These are phyloP conservation scores for Rhododendron ovatum DNA, from an alignment of 148 eudicot genomes.

Conservation along the genomic window DNA sequence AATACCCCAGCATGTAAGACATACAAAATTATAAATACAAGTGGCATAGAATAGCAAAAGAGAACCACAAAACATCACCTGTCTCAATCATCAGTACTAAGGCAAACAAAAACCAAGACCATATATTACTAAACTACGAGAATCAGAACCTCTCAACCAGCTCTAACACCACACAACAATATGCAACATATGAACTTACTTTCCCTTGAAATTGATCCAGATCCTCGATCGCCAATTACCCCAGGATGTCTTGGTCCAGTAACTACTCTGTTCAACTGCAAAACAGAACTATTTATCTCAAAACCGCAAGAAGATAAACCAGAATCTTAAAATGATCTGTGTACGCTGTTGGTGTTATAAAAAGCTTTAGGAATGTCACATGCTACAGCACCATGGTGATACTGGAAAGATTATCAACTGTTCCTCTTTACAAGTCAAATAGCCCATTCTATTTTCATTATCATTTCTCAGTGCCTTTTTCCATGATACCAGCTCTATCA, in stretches of 20 bases:
- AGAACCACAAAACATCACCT: background rate
- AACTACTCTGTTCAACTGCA: constrained; percentile 84
- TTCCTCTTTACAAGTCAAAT: background rate
- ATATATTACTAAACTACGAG: background rate
- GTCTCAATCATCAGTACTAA: background rate
- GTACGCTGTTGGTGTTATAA: background rate
- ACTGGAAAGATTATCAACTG: background rate
- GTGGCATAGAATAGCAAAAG: background rate
- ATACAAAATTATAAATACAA: background rate
- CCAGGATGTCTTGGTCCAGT: constrained; percentile 94
- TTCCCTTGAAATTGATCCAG: constrained; percentile 96
- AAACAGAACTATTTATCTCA: constrained; percentile 15
- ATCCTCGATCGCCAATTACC: constrained; percentile 95
- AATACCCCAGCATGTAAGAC: background rate
- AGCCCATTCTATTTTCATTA: background rate
- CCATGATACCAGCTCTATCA: background rate
- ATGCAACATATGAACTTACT: constrained; percentile 49
- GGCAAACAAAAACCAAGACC: too few relatives aligned
- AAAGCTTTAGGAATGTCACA: background rate
- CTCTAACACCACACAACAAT: constrained; percentile 1
- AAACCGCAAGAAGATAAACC: background rate
- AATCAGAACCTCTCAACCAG: background rate
- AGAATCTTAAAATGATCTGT: background rate
- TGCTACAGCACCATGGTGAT: background rate
- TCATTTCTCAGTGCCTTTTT: background rate